phyloP scores from a whole-genome alignment of 2,329 filamentous ascomycete species.

The Venturia pyrina region DNA sequence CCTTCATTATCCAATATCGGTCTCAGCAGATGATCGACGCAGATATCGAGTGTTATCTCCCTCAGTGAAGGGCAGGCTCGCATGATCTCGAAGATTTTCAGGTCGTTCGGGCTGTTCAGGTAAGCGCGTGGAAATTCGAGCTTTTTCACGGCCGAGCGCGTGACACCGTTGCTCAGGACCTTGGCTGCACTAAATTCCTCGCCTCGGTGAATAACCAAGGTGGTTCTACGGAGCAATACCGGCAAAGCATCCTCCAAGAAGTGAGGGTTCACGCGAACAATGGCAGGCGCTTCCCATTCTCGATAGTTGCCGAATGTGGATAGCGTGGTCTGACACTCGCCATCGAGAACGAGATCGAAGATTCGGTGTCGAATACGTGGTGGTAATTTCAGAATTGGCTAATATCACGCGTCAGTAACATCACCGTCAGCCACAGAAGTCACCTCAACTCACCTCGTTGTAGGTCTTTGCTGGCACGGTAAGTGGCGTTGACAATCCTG shows the following conservation, averaged over 20 bases:
- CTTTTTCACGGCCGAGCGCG: neutral
- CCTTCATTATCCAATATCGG: neutral
- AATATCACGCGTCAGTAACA: neutral
- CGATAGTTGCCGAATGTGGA: neutral
- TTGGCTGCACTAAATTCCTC: neutral
- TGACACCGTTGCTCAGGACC: neutral
- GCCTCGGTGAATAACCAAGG: neutral
- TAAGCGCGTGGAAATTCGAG: neutral
- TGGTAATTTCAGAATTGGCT: neutral
- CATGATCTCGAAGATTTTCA: neutral
- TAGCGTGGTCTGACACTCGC: neutral
- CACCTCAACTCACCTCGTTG: neutral
- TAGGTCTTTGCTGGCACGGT: neutral
- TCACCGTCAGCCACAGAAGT: neutral
- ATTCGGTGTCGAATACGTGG: neutral
- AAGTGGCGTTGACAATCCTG: neutral
- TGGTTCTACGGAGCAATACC: neutral
- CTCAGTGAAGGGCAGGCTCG: neutral
- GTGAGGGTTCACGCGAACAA: neutral
- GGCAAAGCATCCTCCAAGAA: neutral
- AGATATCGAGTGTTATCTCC: neutral
- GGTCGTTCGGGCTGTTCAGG: neutral
- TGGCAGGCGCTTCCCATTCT: neutral
- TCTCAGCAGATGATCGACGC: neutral
- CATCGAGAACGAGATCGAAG: neutral